Base-by-base conservation (phyloP, 208 protist species). In the Wallacemonas sp. region DNA sequence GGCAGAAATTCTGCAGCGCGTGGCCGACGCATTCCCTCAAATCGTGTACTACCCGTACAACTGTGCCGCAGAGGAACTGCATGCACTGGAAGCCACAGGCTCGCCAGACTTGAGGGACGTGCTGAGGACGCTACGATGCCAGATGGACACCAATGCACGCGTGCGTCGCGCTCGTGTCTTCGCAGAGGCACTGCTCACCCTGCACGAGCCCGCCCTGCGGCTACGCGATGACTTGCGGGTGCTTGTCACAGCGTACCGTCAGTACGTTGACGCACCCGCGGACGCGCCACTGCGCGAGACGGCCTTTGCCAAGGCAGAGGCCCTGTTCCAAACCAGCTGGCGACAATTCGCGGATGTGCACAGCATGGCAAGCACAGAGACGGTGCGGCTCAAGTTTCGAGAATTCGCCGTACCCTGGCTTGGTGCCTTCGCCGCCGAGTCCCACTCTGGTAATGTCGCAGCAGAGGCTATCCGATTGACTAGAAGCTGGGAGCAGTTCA, bases 11-110 rank as follows among this genome's bases (percentile, higher is more conserved):
- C 65, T 95, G 0, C 39, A 53, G 2, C 58, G 68, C n/a, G 60
- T 95, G n/a, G 77, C 83, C 3, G 31, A 44, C 19, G 46, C 56
- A 2, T 82, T 90, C 51, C 83, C 82, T 38, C 90, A 97, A 72
- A 69, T 76, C 1, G 68, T 96, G 0, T 96, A 81, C 72, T 96
- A 84, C 71, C 82, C 94, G 9, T 76, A 82, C 47, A 60, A 82
- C 54, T 88, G 93, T 44, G 80, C 69, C 39, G 47, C 31, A 46
- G 72, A 89, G 27, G 80, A 85, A 46, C 53, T 95, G 46, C 26
- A 26, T 3, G 54, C 41, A 22, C 38, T 68, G 19, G 38, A 65
- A 8, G 54, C 9, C n/a, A 28, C 28, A 17, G 9, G 6, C 36
- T 6, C 36, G 14, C 36, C 36, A 6, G 14, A 41, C 36, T 36